Percentiles rank a stretch among this genome's conserved stretches.
Evolutionary conservation across 805 yeast genomes (phyloP).

Genomic region (Saccharomyces kudriavzevii): DNA sequence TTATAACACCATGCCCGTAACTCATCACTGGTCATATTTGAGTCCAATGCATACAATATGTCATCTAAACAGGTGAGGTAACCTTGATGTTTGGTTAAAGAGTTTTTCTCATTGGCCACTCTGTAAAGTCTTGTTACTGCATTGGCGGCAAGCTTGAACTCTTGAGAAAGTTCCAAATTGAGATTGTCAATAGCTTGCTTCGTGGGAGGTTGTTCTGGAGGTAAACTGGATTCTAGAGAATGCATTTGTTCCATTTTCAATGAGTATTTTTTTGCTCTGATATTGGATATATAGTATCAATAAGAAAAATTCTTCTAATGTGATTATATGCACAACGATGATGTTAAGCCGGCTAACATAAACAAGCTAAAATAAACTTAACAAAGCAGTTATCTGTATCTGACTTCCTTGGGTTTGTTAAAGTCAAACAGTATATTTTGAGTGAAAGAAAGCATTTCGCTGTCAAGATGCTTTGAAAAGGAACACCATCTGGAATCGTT

Average conservation of each 20-base stretch:
- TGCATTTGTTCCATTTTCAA: constrained; percentile 19
- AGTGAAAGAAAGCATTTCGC: background rate
- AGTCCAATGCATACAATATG: constrained; percentile 33
- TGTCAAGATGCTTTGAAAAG: background rate
- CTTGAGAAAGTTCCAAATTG: constrained; percentile 47
- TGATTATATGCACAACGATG: background rate
- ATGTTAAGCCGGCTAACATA: background rate
- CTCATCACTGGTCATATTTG: constrained; percentile 11
- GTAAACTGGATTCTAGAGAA: constrained; percentile 21
- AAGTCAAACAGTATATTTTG: background rate
- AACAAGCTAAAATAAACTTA: background rate
- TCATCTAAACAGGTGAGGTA: constrained; percentile 59
- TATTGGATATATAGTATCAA: background rate
- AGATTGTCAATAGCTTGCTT: constrained; percentile 27
- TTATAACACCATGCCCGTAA: constrained; percentile 22
- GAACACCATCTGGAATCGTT: background rate
- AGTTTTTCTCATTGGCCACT: constrained; percentile 45
- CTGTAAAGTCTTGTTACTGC: constrained; percentile 63
- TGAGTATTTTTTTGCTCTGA: background rate
- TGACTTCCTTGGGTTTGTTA: background rate
- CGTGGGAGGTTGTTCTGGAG: constrained; percentile 28
- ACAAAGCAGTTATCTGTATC: background rate
- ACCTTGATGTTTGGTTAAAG: constrained; percentile 47
- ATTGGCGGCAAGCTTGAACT: constrained; percentile 65
- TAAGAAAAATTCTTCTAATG: background rate